These are phyloP conservation scores for Rhododendron ovatum DNA, from an alignment of 148 eudicot genomes.

Conservation along the genomic window DNA sequence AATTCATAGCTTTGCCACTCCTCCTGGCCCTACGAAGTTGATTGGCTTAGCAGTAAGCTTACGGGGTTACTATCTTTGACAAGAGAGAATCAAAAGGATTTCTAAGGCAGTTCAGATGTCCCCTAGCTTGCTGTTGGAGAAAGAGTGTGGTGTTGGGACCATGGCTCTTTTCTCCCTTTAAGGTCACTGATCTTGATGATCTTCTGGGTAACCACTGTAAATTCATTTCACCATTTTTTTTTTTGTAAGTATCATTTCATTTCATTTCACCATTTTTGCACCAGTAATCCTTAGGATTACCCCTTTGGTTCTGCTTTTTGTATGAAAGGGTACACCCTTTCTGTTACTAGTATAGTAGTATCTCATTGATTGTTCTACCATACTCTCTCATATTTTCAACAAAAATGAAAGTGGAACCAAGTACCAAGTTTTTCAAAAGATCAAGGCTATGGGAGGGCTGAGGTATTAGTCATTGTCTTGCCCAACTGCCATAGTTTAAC, in stretches of 20 bases:
- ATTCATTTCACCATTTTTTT: not conserved
- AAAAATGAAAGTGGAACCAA: not conserved
- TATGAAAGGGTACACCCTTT: not conserved
- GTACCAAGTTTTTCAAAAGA: not conserved
- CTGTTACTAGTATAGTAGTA: not conserved
- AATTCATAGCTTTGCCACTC: not conserved
- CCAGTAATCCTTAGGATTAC: not conserved
- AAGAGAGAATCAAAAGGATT: not conserved
- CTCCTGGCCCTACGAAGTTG: not conserved
- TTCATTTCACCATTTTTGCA: not conserved
- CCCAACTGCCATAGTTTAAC: not conserved
- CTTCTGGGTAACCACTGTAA: not conserved
- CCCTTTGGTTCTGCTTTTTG: not conserved
- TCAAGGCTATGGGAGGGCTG: not conserved
- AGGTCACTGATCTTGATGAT: not conserved
- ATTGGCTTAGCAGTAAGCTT: not conserved
- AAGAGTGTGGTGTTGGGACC: not conserved
- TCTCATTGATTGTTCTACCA: not conserved
- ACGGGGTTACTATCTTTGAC: not conserved
- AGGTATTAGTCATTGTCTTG: not conserved
- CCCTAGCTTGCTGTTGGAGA: not conserved
- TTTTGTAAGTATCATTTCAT: no score
- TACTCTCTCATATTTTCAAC: not conserved
- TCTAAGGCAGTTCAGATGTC: not conserved
- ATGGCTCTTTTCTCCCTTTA: not conserved